Base-by-base conservation (phyloP, 1,284 basidiomycete species). In the Heimioporus retisporus region DNA sequence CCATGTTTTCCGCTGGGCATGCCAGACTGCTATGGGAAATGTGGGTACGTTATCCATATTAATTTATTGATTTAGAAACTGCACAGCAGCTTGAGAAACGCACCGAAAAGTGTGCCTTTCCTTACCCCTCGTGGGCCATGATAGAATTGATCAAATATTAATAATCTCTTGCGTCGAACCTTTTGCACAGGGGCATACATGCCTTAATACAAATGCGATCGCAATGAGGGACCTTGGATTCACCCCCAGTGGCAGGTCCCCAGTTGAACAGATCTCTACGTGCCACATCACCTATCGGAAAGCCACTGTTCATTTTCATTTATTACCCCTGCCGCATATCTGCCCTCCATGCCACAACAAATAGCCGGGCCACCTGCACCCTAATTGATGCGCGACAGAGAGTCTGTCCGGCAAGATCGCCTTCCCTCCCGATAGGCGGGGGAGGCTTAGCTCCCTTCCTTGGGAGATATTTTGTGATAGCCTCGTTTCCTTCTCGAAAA, bases 21-120 rank as follows among this genome's bases (percentile, higher is more conserved):
- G 95, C 96, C 15, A 86, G 94, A 55, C 90, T 93, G 0, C 85
- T 99, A 19, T 99, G 97, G 97, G 95, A 98, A 73, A 89, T 94
- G 58, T 99, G 97, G 98, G 92, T 95, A 5, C 87, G 92, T 66
- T 98, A 98, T 81, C 96, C 98, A 80, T 98, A 97, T 82, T 93
- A 95, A 76, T 99, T 95, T 77, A 96, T 96, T 28, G 96, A 98
- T 80, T 84, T 96, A n/a, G 90, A 94, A 57, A 93, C 94, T 3
- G 91, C 95, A 15, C 90, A 93, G 69, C 95, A 97, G 79, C 88
- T 99, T 59, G 96, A 98, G 79, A 89, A 91, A 68, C 89, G 97
- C 7, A 92, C 93, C 96, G 0, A 88, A 88, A 62, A 93, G 95
- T 95, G 68, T 58, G 85, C 65, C 46, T 13, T 28, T 28, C 28